phyloP scores from a whole-genome alignment of 2,329 filamentous ascomycete species.

The Hymenoscyphus scutula region DNA sequence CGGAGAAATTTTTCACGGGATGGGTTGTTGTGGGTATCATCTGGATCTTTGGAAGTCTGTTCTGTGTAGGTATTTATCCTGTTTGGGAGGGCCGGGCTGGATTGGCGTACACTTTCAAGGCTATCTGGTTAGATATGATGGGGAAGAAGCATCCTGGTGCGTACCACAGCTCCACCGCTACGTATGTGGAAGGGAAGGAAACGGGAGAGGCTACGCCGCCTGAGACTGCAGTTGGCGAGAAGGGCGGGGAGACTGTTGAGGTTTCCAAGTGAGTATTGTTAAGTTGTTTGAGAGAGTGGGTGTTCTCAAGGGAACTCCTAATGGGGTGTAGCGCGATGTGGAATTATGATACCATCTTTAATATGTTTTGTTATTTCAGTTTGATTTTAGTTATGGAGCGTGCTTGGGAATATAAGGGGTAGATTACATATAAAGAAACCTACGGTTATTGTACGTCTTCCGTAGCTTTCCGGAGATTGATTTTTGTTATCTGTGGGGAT shows the following conservation, averaged over 20 bases:
- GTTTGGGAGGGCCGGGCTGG: constrained; percentile 75
- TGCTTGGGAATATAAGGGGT: too few species aligned
- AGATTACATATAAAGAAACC: too few species aligned
- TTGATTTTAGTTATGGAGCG: too few species aligned
- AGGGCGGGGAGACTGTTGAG: constrained; percentile 14
- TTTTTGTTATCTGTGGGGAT: too few species aligned
- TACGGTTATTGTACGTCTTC: too few species aligned
- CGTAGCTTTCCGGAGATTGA: too few species aligned
- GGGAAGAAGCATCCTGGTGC: constrained; percentile 38
- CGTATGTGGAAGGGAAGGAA: constrained; percentile 32
- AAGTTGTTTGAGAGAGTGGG: background rate
- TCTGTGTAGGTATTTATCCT: constrained; percentile 77
- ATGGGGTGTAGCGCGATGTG: background rate
- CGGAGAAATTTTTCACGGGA: constrained; percentile 77
- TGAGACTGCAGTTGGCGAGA: constrained; percentile 18
- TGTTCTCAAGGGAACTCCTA: background rate
- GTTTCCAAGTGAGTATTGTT: background rate
- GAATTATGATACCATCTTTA: background rate
- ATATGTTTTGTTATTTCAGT: too few species aligned
- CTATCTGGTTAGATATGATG: constrained; percentile 60
- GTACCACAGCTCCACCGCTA: constrained; percentile 30
- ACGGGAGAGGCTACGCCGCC: constrained; percentile 27
- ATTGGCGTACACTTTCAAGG: constrained; percentile 57
- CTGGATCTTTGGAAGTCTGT: constrained; percentile 72
- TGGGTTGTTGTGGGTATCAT: constrained; percentile 76